phyloP scores from a whole-genome alignment of 192 early-diverging fungal genomes.

The Polychytrium aggregatum region DNA sequence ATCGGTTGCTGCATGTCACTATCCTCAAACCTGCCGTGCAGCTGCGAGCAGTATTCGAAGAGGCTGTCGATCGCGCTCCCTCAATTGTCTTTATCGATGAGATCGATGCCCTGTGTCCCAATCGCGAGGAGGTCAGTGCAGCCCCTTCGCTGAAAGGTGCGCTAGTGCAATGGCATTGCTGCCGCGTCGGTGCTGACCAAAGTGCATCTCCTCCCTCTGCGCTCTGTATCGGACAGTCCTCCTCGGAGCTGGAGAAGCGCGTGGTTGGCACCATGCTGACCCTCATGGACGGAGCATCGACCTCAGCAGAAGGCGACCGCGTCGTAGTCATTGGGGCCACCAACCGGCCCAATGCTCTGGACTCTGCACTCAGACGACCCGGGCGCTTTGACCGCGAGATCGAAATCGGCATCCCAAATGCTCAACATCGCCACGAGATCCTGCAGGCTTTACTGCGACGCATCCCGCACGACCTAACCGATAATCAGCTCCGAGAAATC shows the following conservation, averaged over 20 bases:
- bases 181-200: too few species aligned
- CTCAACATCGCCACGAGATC: slow-evolving; percentile 56
- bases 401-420: slow-evolving; percentile 86
- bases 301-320: slow-evolving; percentile 4
- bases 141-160: too few species aligned
- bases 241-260: slow-evolving; percentile 76
- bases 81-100: slow-evolving; percentile 92
- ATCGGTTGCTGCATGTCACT: too few species aligned
- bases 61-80: slow-evolving; percentile 58
- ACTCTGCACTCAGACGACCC: slow-evolving; percentile 81
- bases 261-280: slow-evolving; percentile 90
- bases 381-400: slow-evolving; percentile 92
- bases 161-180: slow-evolving; percentile 2
- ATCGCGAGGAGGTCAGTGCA: slow-evolving; percentile 59
- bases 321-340: slow-evolving; percentile 87
- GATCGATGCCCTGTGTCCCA: slow-evolving; percentile 84
- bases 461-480: slow-evolving; percentile 58
- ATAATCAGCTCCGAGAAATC: slow-evolving; percentile 41
- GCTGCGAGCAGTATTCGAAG: slow-evolving; percentile 64
- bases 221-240: slow-evolving; percentile 34
- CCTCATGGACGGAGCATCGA: slow-evolving; percentile 72
- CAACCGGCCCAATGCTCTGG: slow-evolving; percentile 79
- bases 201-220: too few species aligned
- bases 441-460: slow-evolving; percentile 51
- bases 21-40: slow-evolving; percentile 9